phyloP scores from a whole-genome alignment of 2,329 filamentous ascomycete species.

The Paecilomyces niveus region DNA sequence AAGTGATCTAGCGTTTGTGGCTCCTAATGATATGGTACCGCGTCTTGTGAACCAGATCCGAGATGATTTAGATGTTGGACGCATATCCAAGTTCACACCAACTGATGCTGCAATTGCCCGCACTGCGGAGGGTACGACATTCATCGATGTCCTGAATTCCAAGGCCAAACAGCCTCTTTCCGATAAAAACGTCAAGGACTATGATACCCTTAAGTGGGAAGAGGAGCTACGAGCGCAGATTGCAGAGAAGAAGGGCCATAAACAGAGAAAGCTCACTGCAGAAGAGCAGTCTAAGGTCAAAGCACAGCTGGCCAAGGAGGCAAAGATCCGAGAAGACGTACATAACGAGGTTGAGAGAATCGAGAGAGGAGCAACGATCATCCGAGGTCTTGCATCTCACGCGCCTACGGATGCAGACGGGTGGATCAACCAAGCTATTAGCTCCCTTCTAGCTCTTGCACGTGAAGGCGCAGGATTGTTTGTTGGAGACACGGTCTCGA shows the following conservation, averaged over 20 bases:
- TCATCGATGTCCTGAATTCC: slow-evolving; percentile 83
- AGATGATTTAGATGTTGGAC: slow-evolving; percentile 62
- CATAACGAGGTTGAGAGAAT: slow-evolving; percentile 62
- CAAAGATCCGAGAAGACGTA: slow-evolving; percentile 68
- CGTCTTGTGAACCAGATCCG: slow-evolving; percentile 67
- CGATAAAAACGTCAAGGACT: slow-evolving; percentile 89
- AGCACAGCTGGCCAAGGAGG: slow-evolving; percentile 81
- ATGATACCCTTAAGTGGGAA: slow-evolving; percentile 95
- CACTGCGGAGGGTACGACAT: slow-evolving; percentile 79
- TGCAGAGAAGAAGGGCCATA: slow-evolving; percentile 79
- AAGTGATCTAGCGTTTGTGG: slow-evolving; percentile 88
- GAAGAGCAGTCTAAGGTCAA: slow-evolving; percentile 90
- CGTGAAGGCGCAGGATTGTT: slow-evolving; percentile 69
- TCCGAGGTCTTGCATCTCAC: slow-evolving; percentile 71
- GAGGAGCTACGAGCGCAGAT: slow-evolving; percentile 80
- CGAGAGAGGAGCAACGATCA: slow-evolving; percentile 76
- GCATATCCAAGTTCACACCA: slow-evolving; percentile 67
- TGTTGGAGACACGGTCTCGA: slow-evolving; percentile 69
- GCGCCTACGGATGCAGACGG: slow-evolving; percentile 81
- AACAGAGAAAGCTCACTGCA: slow-evolving; percentile 79
- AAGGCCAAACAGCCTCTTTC: slow-evolving; percentile 64
- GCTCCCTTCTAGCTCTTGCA: slow-evolving; percentile 64
- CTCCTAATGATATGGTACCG: slow-evolving; percentile 72
- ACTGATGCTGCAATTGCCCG: slow-evolving; percentile 90
- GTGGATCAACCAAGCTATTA: slow-evolving; percentile 81